phyloP scores from a whole-genome alignment of 1,139 yeast species.

The Geotrichum fermentans region DNA sequence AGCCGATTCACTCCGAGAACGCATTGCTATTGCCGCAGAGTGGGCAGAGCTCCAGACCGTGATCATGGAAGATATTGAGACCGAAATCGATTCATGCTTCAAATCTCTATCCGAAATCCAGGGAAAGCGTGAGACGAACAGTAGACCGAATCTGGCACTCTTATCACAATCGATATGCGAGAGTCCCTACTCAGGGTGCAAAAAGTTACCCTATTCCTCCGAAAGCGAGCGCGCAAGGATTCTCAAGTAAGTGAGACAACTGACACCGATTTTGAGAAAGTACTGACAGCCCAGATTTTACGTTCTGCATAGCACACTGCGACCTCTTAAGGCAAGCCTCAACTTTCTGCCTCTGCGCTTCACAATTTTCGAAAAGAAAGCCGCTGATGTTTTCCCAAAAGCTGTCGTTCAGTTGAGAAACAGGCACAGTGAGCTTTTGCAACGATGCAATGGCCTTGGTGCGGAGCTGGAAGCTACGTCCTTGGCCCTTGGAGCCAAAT shows the following conservation, averaged over 20 bases:
- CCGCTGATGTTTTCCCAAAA: constrained; percentile 37
- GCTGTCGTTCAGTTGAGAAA: constrained; percentile 39
- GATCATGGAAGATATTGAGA: constrained; percentile 49
- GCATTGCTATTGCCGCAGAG: constrained; percentile 52
- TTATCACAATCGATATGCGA: background rate
- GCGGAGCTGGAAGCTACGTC: constrained; percentile 43
- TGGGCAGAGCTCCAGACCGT: constrained; percentile 53
- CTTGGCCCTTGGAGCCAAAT: constrained; percentile 46
- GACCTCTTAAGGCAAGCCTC: constrained; percentile 57
- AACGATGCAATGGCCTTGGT: constrained; percentile 43
- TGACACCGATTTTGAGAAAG: background rate
- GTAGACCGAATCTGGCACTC: background rate
- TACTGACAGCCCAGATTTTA: background rate
- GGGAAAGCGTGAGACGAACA: constrained; percentile 23
- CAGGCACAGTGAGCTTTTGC: constrained; percentile 42
- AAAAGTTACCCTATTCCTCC: background rate
- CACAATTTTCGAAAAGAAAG: constrained; percentile 42
- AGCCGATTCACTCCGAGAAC: constrained; percentile 41
- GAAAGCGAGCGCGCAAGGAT: constrained; percentile 19
- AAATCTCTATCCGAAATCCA: constrained; percentile 34
- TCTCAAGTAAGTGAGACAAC: constrained; percentile 1
- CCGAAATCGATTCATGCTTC: constrained; percentile 49
- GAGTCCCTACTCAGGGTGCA: background rate
- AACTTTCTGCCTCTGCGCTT: constrained; percentile 54
- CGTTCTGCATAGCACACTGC: constrained; percentile 28